Conservation (phyloP, 768 basidiomycete species). For the Kwoniella dejecticola region DNA sequence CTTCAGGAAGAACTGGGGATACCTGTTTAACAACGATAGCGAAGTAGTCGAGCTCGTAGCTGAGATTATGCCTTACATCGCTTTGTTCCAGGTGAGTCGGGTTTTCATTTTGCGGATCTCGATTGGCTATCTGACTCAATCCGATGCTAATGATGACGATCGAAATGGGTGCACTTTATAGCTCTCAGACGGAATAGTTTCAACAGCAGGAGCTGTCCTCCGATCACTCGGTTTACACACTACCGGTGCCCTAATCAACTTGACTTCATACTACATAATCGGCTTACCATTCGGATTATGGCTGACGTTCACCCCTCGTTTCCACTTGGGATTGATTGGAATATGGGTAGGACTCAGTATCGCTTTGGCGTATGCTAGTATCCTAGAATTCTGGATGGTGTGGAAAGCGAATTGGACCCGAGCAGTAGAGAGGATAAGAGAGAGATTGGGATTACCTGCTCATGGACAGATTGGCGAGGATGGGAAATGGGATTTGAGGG, state of each 20-base stretch:
- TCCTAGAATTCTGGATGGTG: constrained; percentile 38
- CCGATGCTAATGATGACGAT: no score
- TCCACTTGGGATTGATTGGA: constrained; percentile 69
- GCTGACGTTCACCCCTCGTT: constrained; percentile 62
- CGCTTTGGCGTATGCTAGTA: constrained; percentile 43
- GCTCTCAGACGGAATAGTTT: constrained; percentile 76
- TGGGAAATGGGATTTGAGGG: constrained; percentile 36
- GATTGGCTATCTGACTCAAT: no score
- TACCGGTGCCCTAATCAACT: constrained; percentile 74
- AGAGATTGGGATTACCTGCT: constrained; percentile 39
- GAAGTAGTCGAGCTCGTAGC: constrained; percentile 67
- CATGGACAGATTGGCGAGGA: constrained; percentile 41
- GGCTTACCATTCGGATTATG: constrained; percentile 80
- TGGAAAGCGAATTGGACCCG: constrained; percentile 47
- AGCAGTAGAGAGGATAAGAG: constrained; percentile 46
- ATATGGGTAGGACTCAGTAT: constrained; percentile 75
- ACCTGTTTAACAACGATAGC: constrained; percentile 71
- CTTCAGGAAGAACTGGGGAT: constrained; percentile 70
- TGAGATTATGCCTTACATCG: constrained; percentile 70
- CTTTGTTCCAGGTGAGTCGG: constrained; percentile 57
- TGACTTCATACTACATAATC: constrained; percentile 78
- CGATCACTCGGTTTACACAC: constrained; percentile 77
- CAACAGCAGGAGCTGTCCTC: constrained; percentile 73
- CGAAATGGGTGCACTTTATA: no score
- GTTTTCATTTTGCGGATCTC: not conserved